Evolutionary conservation across 1,139 yeast genomes (phyloP), one percentile per base, ranked within the genome.

Genomic region (Geotrichum cucujoidarum): DNA sequence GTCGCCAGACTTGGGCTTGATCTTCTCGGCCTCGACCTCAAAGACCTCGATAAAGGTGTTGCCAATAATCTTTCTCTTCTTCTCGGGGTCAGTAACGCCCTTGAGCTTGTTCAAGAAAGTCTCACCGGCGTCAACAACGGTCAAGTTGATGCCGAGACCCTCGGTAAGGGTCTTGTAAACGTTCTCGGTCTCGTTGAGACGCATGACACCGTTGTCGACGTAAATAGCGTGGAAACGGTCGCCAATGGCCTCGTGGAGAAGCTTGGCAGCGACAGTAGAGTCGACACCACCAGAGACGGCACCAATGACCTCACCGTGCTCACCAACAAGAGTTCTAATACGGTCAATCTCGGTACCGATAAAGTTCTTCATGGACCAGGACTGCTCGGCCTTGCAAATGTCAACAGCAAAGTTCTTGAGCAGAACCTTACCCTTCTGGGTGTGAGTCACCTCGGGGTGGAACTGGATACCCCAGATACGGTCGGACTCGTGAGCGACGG

Each of bases 241-340:
- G 65, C 99, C 99, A 69, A 92, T 92, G 57, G 98, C 98, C 72
- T 87, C 96, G 57, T 89, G 84, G 95, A 92, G 85, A 67, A 92
- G 78, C 75, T 92, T 92, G 57, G 99, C 97, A 57, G 97, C 99
- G 54, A 94, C 98, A 42, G 99, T 92, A 49, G 98, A 92, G 71
- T 92, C 99, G 56, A 94, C 98, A 75, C 99, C 98, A 64, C 99
- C 99, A 53, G 97, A 87, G 60, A 92, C 98, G 49, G 99, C 99
- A 72, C 99, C 99, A 66, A 92, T 92, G 57, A 94, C 99, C 72
- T 92, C 97, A 51, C 96, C 98, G 53, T 90, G 83, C 58, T 96
- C 97, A 51, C 99, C 99, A 58, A 92, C 97, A 60, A 90, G 76
- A 53, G 79, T 76, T 70, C 87, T 80, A 60, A 92, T 94, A 71